Evolutionary conservation across 805 yeast genomes (phyloP).

Genomic region (Pichia kluyveri): DNA sequence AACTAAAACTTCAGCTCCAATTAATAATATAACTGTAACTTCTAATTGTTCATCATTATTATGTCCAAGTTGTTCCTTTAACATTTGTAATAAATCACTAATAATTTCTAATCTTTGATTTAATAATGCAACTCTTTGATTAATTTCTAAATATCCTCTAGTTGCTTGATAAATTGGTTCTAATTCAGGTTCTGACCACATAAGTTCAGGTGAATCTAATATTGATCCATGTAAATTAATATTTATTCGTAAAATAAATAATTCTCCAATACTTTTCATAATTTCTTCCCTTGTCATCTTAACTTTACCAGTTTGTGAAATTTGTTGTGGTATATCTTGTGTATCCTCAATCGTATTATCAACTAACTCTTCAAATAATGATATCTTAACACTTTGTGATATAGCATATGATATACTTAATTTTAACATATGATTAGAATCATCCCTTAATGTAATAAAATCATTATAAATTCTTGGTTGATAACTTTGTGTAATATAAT

Average conservation of each 20-base stretch:
- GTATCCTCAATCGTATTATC: constrained; percentile 97
- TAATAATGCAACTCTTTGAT: constrained; percentile 81
- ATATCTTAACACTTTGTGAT: constrained; percentile 91
- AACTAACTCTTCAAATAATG: constrained; percentile 89
- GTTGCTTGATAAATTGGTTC: constrained; percentile 98
- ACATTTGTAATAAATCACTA: constrained; percentile 86
- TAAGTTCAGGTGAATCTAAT: constrained; percentile 90
- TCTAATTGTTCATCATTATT: constrained; percentile 89
- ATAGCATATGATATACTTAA: constrained; percentile 91
- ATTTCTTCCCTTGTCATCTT: constrained; percentile 90
- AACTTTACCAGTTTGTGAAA: constrained; percentile 90
- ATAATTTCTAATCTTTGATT: constrained; percentile 93
- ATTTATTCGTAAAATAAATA: constrained; percentile 78
- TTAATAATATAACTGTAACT: constrained; percentile 80
- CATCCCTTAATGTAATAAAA: constrained; percentile 87
- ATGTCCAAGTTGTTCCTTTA: constrained; percentile 94
- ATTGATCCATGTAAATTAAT: constrained; percentile 82
- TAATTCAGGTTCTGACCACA: constrained; percentile 98
- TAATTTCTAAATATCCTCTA: constrained; percentile 89
- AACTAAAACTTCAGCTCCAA: constrained; percentile 86
- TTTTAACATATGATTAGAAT: constrained; percentile 83
- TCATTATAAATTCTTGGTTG: constrained; percentile 96
- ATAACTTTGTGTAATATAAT: constrained; percentile 85
- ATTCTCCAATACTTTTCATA: constrained; percentile 95
- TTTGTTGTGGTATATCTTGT: constrained; percentile 93